Conservation (phyloP, 306 rosid genomes). For the Fragaria iinumae region DNA sequence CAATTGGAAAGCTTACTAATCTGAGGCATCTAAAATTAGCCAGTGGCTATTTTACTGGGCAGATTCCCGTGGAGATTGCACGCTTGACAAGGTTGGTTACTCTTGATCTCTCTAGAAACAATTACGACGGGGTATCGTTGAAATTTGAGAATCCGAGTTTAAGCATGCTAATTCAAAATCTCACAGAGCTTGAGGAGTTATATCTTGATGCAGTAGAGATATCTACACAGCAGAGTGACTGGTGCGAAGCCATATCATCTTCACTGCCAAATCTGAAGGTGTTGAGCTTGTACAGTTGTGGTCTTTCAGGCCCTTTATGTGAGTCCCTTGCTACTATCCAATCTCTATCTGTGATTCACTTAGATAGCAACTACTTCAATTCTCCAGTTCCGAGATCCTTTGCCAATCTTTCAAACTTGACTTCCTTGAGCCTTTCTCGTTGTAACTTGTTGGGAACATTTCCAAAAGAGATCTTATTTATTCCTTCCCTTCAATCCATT, state of each 20-base stretch:
- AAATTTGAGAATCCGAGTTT: background rate
- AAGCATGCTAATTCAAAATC: background rate
- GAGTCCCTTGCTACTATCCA: background rate
- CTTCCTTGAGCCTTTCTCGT: background rate
- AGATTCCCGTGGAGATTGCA: background rate
- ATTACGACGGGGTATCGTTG: background rate
- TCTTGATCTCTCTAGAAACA: background rate
- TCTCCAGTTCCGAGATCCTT: constrained; percentile 10
- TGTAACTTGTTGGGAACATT: constrained; percentile 4
- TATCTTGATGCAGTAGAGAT: background rate
- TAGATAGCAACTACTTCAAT: background rate
- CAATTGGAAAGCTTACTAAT: constrained; percentile 12
- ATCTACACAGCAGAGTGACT: background rate
- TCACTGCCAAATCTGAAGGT: background rate
- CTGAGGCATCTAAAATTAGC: constrained; percentile 4
- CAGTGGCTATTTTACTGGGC: background rate
- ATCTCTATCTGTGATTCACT: constrained; percentile 4
- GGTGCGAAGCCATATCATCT: background rate
- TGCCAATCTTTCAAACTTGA: constrained; percentile 20
- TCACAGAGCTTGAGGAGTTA: background rate
- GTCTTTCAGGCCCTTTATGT: background rate
- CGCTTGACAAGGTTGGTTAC: background rate
- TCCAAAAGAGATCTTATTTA: constrained; percentile 23
- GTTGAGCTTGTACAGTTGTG: background rate
- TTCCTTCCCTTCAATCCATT: constrained; percentile 3